Base-by-base conservation (phyloP, 805 yeast species). In the Hanseniaspora mollemarum region DNA sequence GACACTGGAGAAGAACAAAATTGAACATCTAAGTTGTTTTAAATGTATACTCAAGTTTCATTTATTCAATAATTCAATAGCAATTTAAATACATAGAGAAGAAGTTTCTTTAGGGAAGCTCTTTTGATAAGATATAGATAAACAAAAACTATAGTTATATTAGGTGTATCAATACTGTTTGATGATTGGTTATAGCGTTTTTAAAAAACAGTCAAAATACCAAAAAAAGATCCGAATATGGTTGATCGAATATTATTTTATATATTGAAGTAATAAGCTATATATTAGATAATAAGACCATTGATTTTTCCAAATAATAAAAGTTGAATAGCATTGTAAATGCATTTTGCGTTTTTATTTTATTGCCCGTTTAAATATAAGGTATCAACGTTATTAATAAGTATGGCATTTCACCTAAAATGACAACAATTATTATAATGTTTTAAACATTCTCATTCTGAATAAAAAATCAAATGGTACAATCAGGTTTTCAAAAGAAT, bases 1-100 rank as follows among this genome's bases (percentile, higher is more conserved):
- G 97, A 82, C 95, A 92, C 92, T 90, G 98, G 98, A 90, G 96
- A 85, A 86, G 97, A 84, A 90, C 96, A 70, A 90, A 90, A 94
- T 81, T 90, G 77, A 79, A 81, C 81, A 74, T 90, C 81, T 90
- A 88, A 48, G 51, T 48, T 48, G 33, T 40, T 48, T 40, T 48
- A 43, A 26, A 26, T 35, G 39, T 35, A 35, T 35, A 38, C 32
- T 37, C 36, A 37, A 45, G 24, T 26, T n/a, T 32, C 41, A 38
- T 38, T 48, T 40, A 40, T n/a, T 3, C 26, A 40, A 38, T 40
- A 28, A 40, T 33, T 32, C 40, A 40, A 25, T 18, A 33, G 33
- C 32, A 44, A 3, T 26, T 16, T 18, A 16, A 45, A 18, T 37
- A 37, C 36, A 45, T 18, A n/a, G 6, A 10, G 5, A 16, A 19